These are phyloP conservation scores for Skeletonema tropicum DNA, from an alignment of 108 stramenopile genomes.

Conservation along the genomic window DNA sequence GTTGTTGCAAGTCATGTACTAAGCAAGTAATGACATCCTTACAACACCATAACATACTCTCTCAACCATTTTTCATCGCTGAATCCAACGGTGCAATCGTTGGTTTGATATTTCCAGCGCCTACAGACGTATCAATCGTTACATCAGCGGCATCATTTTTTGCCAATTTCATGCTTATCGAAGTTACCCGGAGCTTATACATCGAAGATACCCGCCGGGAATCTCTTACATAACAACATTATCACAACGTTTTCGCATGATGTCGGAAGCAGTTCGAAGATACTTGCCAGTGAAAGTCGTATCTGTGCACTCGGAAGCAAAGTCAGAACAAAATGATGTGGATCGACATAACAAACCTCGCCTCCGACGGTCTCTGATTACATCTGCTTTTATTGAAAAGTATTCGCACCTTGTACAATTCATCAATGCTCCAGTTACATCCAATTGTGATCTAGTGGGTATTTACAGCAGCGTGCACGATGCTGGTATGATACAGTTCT, in stretches of 20 bases:
- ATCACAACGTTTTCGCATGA: not conserved
- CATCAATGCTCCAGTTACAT: not conserved
- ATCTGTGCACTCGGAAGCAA: not conserved
- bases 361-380: slow-evolving; percentile 61
- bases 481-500: slow-evolving; percentile 30
- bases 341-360: slow-evolving; percentile 80
- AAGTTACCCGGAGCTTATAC: no score
- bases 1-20: no score
- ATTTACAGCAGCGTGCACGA: slow-evolving; percentile 40
- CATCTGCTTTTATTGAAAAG: slow-evolving; percentile 26
- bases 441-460: slow-evolving; percentile 10
- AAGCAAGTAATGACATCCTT: no score
- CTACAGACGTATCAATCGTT: no score
- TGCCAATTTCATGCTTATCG: no score
- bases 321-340: slow-evolving; percentile 23
- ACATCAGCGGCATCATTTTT: no score
- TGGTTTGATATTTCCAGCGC: no score
- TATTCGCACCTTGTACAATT: slow-evolving; percentile 13
- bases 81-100: no score
- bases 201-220: no score
- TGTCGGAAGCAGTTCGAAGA: not conserved
- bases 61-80: no score
- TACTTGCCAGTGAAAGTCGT: slow-evolving; percentile 5
- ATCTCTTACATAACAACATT: no score
- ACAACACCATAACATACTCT: no score